Evolutionary conservation across 1,284 basidiomycete genomes (phyloP).

Genomic region (Cryptococcus sp.): DNA sequence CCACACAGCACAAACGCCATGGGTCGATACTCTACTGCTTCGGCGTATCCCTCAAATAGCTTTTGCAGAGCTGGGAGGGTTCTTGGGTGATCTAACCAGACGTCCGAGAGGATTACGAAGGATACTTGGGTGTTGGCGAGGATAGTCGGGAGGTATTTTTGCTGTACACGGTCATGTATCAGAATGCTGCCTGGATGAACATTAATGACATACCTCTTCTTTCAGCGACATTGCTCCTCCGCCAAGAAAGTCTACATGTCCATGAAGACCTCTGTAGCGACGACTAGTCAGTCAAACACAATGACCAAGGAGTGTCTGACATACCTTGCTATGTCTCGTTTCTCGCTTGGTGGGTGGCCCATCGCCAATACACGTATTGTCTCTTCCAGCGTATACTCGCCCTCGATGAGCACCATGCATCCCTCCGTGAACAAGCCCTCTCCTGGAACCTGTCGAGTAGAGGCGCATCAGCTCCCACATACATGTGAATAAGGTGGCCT

Average conservation of each 20-base stretch:
- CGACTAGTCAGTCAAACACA: background rate
- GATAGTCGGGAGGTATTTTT: slow-evolving; percentile 49
- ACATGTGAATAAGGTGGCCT: background rate
- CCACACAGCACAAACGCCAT: slow-evolving; percentile 90
- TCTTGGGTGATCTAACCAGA: slow-evolving; percentile 73
- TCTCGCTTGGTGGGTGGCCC: slow-evolving; percentile 95
- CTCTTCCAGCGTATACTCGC: slow-evolving; percentile 91
- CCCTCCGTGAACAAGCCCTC: slow-evolving; percentile 98
- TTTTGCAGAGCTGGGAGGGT: slow-evolving; percentile 76
- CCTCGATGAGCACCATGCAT: slow-evolving; percentile 90
- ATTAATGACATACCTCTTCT: slow-evolving; percentile 72
- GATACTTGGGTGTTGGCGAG: slow-evolving; percentile 63
- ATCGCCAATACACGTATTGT: slow-evolving; percentile 87
- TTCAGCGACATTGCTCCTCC: slow-evolving; percentile 83
- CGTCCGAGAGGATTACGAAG: slow-evolving; percentile 91
- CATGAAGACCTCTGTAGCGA: slow-evolving; percentile 72
- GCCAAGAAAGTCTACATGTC: slow-evolving; percentile 93
- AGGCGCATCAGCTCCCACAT: slow-evolving; percentile 7
- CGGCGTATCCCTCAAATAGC: slow-evolving; percentile 89
- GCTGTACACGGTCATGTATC: slow-evolving; percentile 18
- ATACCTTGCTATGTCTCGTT: slow-evolving; percentile 74
- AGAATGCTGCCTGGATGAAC: background rate
- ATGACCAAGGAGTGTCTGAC: slow-evolving; percentile 21
- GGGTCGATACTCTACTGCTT: slow-evolving; percentile 75
- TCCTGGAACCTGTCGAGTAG: slow-evolving; percentile 71